Percentiles rank a stretch among this genome's conserved stretches.
These are phyloP conservation scores for Aspergillus conjunctus DNA, from an alignment of 495 filamentous ascomycete genomes.

Conservation along the genomic window DNA sequence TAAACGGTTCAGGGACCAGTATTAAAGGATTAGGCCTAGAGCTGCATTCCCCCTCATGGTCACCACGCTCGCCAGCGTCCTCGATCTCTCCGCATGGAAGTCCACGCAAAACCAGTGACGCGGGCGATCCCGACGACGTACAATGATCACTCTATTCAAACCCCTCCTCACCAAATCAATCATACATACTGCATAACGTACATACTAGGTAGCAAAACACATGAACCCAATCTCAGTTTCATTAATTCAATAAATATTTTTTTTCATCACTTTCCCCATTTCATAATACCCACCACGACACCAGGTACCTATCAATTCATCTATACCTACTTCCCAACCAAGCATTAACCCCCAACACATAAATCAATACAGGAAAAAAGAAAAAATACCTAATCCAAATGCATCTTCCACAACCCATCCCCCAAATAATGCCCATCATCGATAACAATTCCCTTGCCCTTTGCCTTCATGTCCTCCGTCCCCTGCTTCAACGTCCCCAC, in stretches of 20 bases:
- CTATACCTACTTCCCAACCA: neutral
- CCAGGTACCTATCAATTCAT: too few species aligned
- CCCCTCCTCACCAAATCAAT: neutral
- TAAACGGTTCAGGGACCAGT: slow-evolving; percentile 34
- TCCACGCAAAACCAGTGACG: slow-evolving; percentile 5
- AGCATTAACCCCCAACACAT: neutral
- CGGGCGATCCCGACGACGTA: neutral
- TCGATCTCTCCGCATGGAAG: slow-evolving; percentile 33
- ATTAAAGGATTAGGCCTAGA: slow-evolving; percentile 46
- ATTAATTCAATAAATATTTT: slow-evolving; percentile 2
- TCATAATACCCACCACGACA: too few species aligned
- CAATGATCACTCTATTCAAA: neutral
- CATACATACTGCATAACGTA: neutral
- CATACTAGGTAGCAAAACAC: slow-evolving; percentile 4
- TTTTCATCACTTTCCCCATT: neutral
- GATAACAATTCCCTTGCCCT: slow-evolving; percentile 89
- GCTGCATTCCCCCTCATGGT: slow-evolving; percentile 41
- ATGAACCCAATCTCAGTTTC: slow-evolving; percentile 11
- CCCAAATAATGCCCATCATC: slow-evolving; percentile 92
- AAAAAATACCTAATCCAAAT: slow-evolving; percentile 56
- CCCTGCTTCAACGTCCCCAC: slow-evolving; percentile 84
- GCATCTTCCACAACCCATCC: slow-evolving; percentile 88
- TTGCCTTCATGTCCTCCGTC: slow-evolving; percentile 88
- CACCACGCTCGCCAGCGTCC: slow-evolving; percentile 38
- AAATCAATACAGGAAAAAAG: neutral